phyloP scores from a whole-genome alignment of 164 flowering plant species.

The Aristolochia californica region DNA sequence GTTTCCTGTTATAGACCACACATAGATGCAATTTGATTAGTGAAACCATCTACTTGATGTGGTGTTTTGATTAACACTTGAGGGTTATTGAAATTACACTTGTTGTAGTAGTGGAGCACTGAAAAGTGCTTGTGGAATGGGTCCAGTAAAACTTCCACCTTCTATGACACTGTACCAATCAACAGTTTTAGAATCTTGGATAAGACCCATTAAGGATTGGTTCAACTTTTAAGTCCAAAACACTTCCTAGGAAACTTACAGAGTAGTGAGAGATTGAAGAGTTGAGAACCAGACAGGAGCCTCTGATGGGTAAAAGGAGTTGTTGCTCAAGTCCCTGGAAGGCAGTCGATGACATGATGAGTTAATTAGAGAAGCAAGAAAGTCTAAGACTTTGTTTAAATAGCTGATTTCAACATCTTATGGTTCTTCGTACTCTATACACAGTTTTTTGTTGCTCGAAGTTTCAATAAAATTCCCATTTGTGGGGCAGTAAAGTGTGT shows the following conservation, averaged over 20 bases:
- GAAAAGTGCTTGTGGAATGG: slow-evolving; percentile 47
- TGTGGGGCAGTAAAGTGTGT: background rate
- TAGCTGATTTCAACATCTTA: slow-evolving; percentile 58
- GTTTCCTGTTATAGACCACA: slow-evolving; percentile 33
- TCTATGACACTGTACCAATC: slow-evolving; percentile 45
- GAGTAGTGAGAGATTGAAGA: slow-evolving; percentile 59
- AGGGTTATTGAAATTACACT: slow-evolving; percentile 8
- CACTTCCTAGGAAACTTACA: slow-evolving; percentile 39
- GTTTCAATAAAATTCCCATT: slow-evolving; percentile 40
- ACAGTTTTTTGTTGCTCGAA: slow-evolving; percentile 52
- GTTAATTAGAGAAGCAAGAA: slow-evolving; percentile 20
- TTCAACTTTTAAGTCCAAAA: background rate
- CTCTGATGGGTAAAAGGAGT: slow-evolving; percentile 48
- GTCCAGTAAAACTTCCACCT: slow-evolving; percentile 50
- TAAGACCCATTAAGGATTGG: slow-evolving; percentile 2
- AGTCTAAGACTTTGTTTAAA: slow-evolving; percentile 37
- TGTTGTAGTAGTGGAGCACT: slow-evolving; percentile 58
- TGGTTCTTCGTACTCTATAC: slow-evolving; percentile 48
- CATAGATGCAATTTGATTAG: no score
- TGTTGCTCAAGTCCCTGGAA: slow-evolving; percentile 82
- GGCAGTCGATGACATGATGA: slow-evolving; percentile 49
- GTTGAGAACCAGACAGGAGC: slow-evolving; percentile 87
- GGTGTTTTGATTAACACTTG: no score
- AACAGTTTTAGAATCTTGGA: background rate
- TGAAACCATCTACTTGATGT: no score